Base-by-base conservation (phyloP, 2,329 filamentous ascomycete species). In the Colletotrichum simmondsii region DNA sequence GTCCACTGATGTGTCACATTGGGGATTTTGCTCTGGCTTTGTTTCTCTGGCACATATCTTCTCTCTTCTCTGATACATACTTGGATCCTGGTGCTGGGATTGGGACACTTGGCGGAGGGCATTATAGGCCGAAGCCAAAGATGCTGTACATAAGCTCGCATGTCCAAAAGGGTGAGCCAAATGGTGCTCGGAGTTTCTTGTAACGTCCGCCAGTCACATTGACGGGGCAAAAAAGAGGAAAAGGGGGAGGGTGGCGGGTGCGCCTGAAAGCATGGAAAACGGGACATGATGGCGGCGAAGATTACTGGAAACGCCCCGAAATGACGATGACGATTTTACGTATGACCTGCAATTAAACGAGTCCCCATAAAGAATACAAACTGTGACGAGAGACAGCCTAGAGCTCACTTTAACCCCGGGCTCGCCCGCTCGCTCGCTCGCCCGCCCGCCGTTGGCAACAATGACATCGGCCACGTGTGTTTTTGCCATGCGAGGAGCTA, bases 1-100 rank as follows among this genome's bases (percentile, higher is more conserved):
- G 83, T 85, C 59, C 84, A 86, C 74, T 85, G 77, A 82, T n/a
- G 24, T 64, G 19, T 54, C 22, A 28, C 28, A 65, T 35, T 63
- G 53, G 16, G 49, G 19, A 22, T 53, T 37, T 22, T 28, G 37
- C 32, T 35, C 19, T 37, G 53, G 22, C 67, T 26, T 63, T 19
- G 37, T 56, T 19, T 56, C 11, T 22, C 37, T 24, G 32, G 65
- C 59, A 71, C 64, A 70, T 60, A 56, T 49, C 28, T 65, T 11
- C n/a, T 37, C 46, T 37, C 35, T 37, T 12, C 12, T 49, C 53
- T 32, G 5, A 54, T 62, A 66, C 52, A 53, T 52, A 57, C 11
- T 69, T 69, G 32, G 14, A 35, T 60, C 28, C 46, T 37, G 26
- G 16, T 30, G 42, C 42, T 37, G 16, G 19, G 57, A 35, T 28